Evolutionary conservation across 768 basidiomycete genomes (phyloP), one percentile per base, ranked within the genome.

Genomic region (Termitomyces sp.): DNA sequence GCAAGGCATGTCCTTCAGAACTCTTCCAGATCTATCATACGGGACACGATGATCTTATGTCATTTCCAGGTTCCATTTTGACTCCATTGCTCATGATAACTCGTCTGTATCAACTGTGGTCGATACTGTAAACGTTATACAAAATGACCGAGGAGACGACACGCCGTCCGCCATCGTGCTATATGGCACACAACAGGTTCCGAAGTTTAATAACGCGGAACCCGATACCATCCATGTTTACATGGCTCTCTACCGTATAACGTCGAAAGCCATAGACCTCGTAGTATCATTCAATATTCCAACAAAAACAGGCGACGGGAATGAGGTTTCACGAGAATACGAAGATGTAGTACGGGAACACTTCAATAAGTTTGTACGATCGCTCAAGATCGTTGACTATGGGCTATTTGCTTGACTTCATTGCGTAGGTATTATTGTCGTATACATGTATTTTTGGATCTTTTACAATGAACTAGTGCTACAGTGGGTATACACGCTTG

Each of bases 61-160:
- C 49, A 17, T 41, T 52, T 28, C 17, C 70, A 99, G 96, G 69
- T 94, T 88, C 64, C 95, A 97, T 73, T 97, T 97, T 61, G 79
- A 85, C 52, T 88, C 94, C 1, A 72, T 98, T 43, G 95, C 94
- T 12, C 85, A 96, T 64, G 97, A 98, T 72, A 98, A 97, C 66
- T 74, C 79, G 23, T 91, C 96, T 6, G 61, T 70, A 41, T 77
- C 77, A 10, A 72, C 74, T 10, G 66, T 68, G 23, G 77, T 94
- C 19, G 57, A 77, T 19, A 67, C 66, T 2, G 68, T 83, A 27
- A 56, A 59, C n/a, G 64, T 74, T 3, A 59, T 78, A 34, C 65
- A 68, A 52, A 76, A 82, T 64, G 67, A 72, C 61, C 66, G 72
- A 62, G 72, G 72, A 27, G 80, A 80, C 62, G 58, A 64, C 10